Evolutionary conservation across 352 stramenopile genomes (phyloP).

Genomic region (Phytopythium boreale): DNA sequence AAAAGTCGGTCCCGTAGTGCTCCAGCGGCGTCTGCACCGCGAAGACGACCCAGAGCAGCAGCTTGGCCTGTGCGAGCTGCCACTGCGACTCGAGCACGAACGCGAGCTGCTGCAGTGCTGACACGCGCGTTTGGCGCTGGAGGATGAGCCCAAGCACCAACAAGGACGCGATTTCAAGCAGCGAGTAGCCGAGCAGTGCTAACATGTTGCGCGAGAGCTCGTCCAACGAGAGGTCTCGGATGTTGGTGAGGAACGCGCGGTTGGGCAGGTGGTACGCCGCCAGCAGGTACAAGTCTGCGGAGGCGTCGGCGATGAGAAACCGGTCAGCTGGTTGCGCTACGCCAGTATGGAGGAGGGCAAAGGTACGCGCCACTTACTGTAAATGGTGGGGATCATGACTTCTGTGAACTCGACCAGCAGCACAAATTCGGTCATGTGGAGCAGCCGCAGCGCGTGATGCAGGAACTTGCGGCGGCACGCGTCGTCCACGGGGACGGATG

Average conservation of each 20-base stretch:
- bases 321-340: not conserved
- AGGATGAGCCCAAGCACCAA: constrained; percentile 7
- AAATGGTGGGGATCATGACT: constrained; percentile 28
- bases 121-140: constrained; percentile 10
- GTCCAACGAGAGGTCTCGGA: constrained; percentile 10
- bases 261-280: constrained; percentile 29
- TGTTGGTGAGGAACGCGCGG: constrained; percentile 22
- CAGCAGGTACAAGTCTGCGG: constrained; percentile 18
- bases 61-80: constrained; percentile 16
- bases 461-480: constrained; percentile 1
- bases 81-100: constrained; percentile 24
- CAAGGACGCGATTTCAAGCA: constrained; percentile 12
- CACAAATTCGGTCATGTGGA: constrained; percentile 39
- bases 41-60: constrained; percentile 24
- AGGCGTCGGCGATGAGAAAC: not conserved
- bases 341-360: not conserved
- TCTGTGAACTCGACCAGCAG: constrained; percentile 39
- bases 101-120: constrained; percentile 16
- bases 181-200: constrained; percentile 8
- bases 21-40: constrained; percentile 18
- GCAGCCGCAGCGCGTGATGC: constrained; percentile 16
- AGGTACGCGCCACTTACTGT: constrained; percentile 17
- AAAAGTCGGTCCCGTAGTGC: constrained; percentile 26
- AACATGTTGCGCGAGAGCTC: constrained; percentile 10
- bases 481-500: not conserved